Base-by-base conservation (phyloP, 208 protist species). In the Leishmania martiniquensis region DNA sequence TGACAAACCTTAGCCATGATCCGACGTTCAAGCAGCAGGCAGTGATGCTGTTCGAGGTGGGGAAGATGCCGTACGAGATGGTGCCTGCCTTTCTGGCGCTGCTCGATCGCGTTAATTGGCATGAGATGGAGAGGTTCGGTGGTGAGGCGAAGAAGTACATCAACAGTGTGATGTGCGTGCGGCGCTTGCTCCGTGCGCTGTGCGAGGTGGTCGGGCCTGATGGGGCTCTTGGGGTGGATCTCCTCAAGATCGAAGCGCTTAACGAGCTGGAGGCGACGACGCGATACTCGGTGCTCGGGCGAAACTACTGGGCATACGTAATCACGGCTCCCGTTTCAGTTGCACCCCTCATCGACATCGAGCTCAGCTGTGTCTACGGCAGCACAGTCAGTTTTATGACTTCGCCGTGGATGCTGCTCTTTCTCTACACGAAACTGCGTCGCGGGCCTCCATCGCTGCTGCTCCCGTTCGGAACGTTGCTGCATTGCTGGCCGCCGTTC, bases 1-100 rank as follows among this genome's bases (percentile, higher is more conserved):
- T 99, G 98, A 98, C 97, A 69, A 99, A 99, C 85, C 81, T 99
- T 34, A 97, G 94, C 32, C 75, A 86, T 44, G 87, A 96, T 73
- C 90, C 86, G 17, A 84, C 85, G 10, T 96, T 98, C 74, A 98
- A 97, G 72, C 90, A 95, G 74, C 89, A 94, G 80, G 94, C 94
- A 13, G 94, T 98, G 20, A 97, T 94, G 57, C 84, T 98, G 4
- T 98, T 97, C 78, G 96, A 98, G 77, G 88, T 96, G 59, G 96
- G 96, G 15, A 96, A 95, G 75, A 85, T 98, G 81, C 84, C 86
- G 2, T 85, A 93, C 62, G 91, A 96, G 80, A 86, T 89, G 86
- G 83, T 98, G 25, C 77, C 80, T 22, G 84, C 74, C n/a, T 95
- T 98, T 76, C 77, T 97, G 15, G 81, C 81, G 44, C 81, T 96